phyloP scores from a whole-genome alignment of 1,284 basidiomycete species.

The Marasmius oreades region DNA sequence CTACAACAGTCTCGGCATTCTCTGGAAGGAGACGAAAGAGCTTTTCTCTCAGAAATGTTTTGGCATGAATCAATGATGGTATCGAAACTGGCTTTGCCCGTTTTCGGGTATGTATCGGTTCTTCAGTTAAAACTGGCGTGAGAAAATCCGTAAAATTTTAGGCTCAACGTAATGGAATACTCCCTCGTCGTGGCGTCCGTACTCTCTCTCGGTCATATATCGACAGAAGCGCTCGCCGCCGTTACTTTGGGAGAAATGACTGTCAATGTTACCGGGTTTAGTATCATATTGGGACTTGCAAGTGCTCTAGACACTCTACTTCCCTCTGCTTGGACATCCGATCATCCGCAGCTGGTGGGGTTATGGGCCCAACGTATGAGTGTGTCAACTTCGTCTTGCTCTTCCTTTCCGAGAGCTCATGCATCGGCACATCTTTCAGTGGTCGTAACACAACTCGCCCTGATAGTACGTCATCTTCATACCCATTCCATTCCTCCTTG shows the following conservation, averaged over 20 bases:
- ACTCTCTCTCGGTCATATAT: constrained; percentile 13
- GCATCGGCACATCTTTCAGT: not conserved
- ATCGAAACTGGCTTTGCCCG: constrained; percentile 6
- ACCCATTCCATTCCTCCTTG: not conserved
- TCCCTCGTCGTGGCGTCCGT: constrained; percentile 13
- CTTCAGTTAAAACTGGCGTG: not conserved
- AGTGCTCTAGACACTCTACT: constrained; percentile 17
- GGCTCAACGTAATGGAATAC: constrained; percentile 15
- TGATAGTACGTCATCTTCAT: not conserved
- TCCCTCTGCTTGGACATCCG: constrained; percentile 17
- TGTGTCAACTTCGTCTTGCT: not conserved
- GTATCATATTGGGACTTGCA: constrained; percentile 15
- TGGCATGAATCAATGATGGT: constrained; percentile 1
- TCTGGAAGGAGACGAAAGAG: not conserved
- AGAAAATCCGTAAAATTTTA: not conserved
- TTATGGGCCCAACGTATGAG: constrained; percentile 18
- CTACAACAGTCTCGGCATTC: not conserved
- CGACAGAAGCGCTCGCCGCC: constrained; percentile 12
- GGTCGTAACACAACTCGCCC: constrained; percentile 4
- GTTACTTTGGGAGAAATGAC: constrained; percentile 16
- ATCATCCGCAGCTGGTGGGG: constrained; percentile 15
- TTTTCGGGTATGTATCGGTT: constrained; percentile 10
- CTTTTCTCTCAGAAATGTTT: not conserved
- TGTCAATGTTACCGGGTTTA: constrained; percentile 15
- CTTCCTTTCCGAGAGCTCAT: not conserved